Evolutionary conservation across 495 filamentous ascomycete genomes (phyloP), one percentile per base, ranked within the genome.

Genomic region (Schizothecium vesticola): DNA sequence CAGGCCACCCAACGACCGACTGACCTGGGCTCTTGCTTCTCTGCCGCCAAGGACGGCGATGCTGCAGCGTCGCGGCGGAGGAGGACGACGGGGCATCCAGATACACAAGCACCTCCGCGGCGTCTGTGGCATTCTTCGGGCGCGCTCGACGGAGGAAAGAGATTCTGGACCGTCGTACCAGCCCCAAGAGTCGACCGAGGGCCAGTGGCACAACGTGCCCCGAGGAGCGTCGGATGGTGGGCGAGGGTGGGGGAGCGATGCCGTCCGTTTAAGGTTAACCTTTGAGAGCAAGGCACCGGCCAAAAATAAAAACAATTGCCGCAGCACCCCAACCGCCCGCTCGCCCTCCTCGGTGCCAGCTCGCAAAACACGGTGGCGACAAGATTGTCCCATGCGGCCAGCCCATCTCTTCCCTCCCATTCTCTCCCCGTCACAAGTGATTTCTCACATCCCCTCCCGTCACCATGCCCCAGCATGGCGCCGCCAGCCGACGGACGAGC

Each of bases 211-310:
- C 29, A 33, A 65, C 63, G 69, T 33, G 55, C 33, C 67, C 59
- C 64, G 62, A 56, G 55, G 64, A 61, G 61, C 67, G 59, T 31
- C 55, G 28, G 36, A 25, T 58, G 25, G 58, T 22, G 12, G 23
- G 67, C 56, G 26, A 68, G 60, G 55, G 25, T 64, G 19, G 26
- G 33, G 21, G 29, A 25, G 28, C 28, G 22, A 55, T 63, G 75
- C 75, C 74, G 75, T 77, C 69, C 74, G 70, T 72, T 73, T 77
- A 77, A 77, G 75, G 74, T 77, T 77, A 76, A 73, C 63, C 28
- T 51, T 51, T 62, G 61, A 65, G 24, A 69, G 64, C 51, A 69
- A 71, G 57, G 60, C 57, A 29, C 57, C 51, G 51, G 56, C 26
- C 51, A 67, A 43, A 57, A 33, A 29, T n/a, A 62, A 74, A 74